Evolutionary conservation across 139 green algal species (phyloP).

Genomic region (Closterium sp.): DNA sequence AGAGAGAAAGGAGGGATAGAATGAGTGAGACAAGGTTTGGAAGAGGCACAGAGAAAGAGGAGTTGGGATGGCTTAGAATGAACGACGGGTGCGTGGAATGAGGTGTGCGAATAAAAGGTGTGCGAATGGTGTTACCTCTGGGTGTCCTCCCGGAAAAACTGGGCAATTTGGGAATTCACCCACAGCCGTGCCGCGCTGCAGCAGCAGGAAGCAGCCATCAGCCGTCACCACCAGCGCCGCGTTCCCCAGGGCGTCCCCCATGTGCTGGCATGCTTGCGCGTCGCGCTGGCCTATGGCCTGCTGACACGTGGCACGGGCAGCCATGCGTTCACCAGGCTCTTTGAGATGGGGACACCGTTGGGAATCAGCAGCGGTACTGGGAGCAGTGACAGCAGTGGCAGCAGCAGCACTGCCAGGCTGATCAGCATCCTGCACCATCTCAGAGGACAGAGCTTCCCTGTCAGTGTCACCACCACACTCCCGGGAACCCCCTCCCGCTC

Average conservation of each 20-base stretch:
- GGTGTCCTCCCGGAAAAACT: slow-evolving; percentile 50
- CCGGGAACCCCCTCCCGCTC: too few relatives aligned
- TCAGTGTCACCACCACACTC: too few relatives aligned
- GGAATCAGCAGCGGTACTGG: neutral
- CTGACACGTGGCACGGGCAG: neutral
- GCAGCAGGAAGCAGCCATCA: slow-evolving; percentile 34
- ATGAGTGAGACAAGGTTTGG: neutral
- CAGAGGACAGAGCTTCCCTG: too few relatives aligned
- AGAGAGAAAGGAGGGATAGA: neutral
- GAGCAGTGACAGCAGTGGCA: too few relatives aligned
- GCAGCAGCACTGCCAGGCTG: too few relatives aligned
- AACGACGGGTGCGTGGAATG: neutral
- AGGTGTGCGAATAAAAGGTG: neutral
- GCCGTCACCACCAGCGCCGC: slow-evolving; percentile 26
- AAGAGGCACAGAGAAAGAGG: neutral
- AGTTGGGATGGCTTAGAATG: too few relatives aligned
- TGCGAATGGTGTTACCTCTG: neutral
- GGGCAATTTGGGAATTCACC: slow-evolving; percentile 35
- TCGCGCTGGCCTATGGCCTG: neutral
- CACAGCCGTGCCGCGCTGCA: slow-evolving; percentile 36
- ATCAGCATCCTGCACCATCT: too few relatives aligned
- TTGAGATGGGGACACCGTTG: neutral
- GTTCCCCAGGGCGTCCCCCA: slow-evolving; percentile 44
- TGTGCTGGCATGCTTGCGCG: neutral
- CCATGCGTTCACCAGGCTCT: neutral